phyloP scores from a whole-genome alignment of 768 basidiomycete genomes.

The Lactifluus hygrophoroides region DNA sequence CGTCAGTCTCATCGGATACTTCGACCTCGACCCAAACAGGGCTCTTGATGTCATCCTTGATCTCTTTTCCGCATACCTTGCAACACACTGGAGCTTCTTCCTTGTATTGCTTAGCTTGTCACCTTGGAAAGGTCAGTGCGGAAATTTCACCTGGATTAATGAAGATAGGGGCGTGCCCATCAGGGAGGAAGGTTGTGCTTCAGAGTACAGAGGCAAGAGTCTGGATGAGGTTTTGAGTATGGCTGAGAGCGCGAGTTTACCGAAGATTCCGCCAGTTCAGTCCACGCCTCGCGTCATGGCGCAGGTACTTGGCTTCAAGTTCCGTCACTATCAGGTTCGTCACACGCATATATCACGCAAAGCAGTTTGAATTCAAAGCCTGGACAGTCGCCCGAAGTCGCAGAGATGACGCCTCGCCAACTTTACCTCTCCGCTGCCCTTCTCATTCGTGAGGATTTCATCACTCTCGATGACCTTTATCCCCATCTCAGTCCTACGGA shows the following conservation, averaged over 20 bases:
- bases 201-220: constrained; percentile 44
- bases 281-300: constrained; percentile 57
- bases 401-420: constrained; percentile 57
- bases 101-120: constrained; percentile 78
- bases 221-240: constrained; percentile 59
- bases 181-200: constrained; percentile 14
- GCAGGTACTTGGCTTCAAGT: constrained; percentile 98
- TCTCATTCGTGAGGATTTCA: constrained; percentile 82
- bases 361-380: constrained; percentile 19
- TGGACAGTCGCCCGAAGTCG: constrained; percentile 44
- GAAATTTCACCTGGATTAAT: constrained; percentile 10
- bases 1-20: constrained; percentile 87
- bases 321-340: constrained; percentile 75
- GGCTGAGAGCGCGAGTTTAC: constrained; percentile 34
- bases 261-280: constrained; percentile 13
- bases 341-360: not conserved
- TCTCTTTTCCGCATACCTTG: constrained; percentile 73
- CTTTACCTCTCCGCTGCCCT: constrained; percentile 80
- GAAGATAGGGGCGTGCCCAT: constrained; percentile 5
- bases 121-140: constrained; percentile 49
- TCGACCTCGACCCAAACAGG: constrained; percentile 92
- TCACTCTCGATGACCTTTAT: constrained; percentile 82
- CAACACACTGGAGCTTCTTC: constrained; percentile 84
- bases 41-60: constrained; percentile 92
- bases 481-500: constrained; percentile 81